Base-by-base conservation (phyloP, 31 red algal species). In the Endocladia muricata region DNA sequence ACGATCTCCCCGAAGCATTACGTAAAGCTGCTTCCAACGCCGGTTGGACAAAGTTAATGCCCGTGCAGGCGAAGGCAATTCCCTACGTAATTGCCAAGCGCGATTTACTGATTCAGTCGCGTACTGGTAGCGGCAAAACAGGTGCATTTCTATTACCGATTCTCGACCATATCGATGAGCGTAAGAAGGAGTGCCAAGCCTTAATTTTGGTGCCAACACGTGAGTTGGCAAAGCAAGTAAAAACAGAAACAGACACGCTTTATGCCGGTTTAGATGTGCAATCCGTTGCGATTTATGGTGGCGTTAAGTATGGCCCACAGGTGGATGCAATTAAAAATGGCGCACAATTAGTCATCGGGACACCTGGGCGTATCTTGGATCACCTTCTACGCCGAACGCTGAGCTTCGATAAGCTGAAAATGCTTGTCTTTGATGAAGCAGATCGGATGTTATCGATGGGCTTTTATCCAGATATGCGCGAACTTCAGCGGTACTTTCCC, bases 351-450 rank as follows among this genome's bases (percentile, higher is more conserved):
- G n/a, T 90, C 11, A 69, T 90, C 31, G 86, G 82, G n/a, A 88
- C 82, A 22, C 86, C 86, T 35, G 86, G 86, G 29, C 70, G 86
- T 35, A 40, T 90, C 37, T 36, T 68, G 21, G 86, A 90, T 81
- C 78, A 44, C 61, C 29, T 90, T 17, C 29, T 37, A 1, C 82
- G 84, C 11, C 9, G 19, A 19, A 51, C 9, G 11, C 44, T 51
- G 9, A 19, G 19, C 19, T 38, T 82, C 15, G 37, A 52, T 25
- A 33, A 54, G 38, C 32, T 89, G 22, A 17, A 83, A 6, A 47
- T 89, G 41, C 28, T 93, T 15, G 69, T 93, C 41, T 68, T 93
- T 38, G 89, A 93, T 34, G 89, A 93, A 44, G 89, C 89, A 6
- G 89, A 93, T 52, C 69, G 52, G 9, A 44, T 93, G 39, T 30